Conservation (phyloP, 208 protist species). For the Wallacemonas sp. region DNA sequence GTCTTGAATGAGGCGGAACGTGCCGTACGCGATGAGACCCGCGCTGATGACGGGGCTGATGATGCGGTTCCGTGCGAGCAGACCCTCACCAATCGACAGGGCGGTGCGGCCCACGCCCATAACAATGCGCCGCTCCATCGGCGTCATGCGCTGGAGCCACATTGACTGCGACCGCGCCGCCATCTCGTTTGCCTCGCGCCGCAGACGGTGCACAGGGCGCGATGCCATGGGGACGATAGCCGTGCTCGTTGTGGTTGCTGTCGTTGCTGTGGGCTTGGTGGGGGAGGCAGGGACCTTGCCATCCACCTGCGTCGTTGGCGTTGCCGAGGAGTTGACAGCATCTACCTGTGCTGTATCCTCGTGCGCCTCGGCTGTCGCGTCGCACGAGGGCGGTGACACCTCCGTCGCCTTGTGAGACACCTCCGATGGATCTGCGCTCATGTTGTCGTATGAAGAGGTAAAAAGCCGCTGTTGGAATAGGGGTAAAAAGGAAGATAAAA, state of each 20-base stretch:
- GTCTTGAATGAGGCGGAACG: conserved; percentile 42
- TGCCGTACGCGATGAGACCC: conserved; percentile 60
- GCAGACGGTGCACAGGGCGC: conserved; percentile 10
- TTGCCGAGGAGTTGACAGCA: not conserved
- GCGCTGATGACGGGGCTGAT: conserved; percentile 57
- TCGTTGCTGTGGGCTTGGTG: not conserved
- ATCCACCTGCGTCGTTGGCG: not conserved
- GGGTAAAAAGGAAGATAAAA: not conserved
- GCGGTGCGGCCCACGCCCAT: conserved; percentile 45
- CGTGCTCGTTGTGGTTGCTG: not conserved
- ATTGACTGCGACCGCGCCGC: conserved; percentile 2
- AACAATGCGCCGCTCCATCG: conserved; percentile 34
- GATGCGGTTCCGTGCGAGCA: conserved; percentile 48
- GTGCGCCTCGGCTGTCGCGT: not conserved
- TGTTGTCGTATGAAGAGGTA: not conserved
- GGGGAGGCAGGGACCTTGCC: not conserved
- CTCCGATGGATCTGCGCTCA: no score
- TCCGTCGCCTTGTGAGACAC: no score
- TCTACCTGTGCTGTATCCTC: no score
- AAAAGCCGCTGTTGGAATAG: not conserved
- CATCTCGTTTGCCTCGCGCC: not conserved
- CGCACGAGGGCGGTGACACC: no score
- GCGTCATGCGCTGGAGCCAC: conserved; percentile 32
- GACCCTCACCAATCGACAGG: conserved; percentile 52
- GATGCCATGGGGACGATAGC: not conserved